Conservation (phyloP, 176 grass and related monocot species). For the Luzula sylvatica region DNA sequence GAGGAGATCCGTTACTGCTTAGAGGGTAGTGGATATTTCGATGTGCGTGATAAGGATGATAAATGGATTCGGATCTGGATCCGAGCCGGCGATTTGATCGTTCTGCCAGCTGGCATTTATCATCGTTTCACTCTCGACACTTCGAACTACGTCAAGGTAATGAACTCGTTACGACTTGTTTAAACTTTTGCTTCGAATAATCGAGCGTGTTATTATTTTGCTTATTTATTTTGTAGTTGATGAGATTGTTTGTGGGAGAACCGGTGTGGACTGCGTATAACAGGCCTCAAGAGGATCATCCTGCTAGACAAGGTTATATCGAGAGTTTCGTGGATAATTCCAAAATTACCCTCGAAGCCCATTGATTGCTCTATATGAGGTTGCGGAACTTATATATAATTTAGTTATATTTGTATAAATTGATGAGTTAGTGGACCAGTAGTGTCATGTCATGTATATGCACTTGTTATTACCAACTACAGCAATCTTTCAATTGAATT, state of each 20-base stretch:
- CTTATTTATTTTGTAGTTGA: conserved; percentile 72
- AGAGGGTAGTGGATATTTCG: conserved; percentile 81
- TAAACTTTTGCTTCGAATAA: background rate
- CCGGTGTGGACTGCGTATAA: conserved; percentile 72
- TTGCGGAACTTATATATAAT: background rate
- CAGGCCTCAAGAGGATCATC: conserved; percentile 79
- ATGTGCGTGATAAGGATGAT: conserved; percentile 69
- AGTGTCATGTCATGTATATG: too few relatives aligned
- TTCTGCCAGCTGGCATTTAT: conserved; percentile 79
- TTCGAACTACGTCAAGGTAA: conserved; percentile 63
- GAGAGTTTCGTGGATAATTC: conserved; percentile 44
- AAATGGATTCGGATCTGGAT: conserved; percentile 79
- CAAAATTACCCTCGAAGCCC: conserved; percentile 51
- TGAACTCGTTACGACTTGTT: background rate
- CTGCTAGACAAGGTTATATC: conserved; percentile 59
- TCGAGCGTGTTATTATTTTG: too few relatives aligned
- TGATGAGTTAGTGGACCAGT: too few relatives aligned
- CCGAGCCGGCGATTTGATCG: conserved; percentile 80
- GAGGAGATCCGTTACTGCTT: conserved; percentile 96
- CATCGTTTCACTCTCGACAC: conserved; percentile 66
- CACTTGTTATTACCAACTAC: too few relatives aligned
- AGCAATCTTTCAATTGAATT: too few relatives aligned
- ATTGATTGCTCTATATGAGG: conserved; percentile 18
- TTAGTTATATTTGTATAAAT: too few relatives aligned
- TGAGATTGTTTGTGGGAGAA: conserved; percentile 76